These are phyloP conservation scores for Diplodia corticola DNA, from an alignment of 2,329 filamentous ascomycete genomes.

Conservation along the genomic window DNA sequence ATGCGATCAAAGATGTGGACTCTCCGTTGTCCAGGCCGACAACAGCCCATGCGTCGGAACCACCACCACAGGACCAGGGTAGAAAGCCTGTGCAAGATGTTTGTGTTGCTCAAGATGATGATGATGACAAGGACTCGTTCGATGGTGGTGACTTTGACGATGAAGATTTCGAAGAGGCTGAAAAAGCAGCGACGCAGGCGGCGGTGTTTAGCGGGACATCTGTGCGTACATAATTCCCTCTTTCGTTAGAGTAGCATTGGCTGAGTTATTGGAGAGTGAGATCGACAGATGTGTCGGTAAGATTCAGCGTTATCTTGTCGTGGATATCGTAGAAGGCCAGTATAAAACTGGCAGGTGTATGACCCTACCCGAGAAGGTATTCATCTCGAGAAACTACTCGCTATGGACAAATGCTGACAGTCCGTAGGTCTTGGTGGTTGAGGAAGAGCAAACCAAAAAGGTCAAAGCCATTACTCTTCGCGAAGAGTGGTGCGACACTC, in stretches of 20 bases:
- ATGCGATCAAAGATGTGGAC: conserved; percentile 59
- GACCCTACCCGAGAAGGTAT: conserved; percentile 69
- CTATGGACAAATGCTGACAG: conserved; percentile 28
- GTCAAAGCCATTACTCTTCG: conserved; percentile 73
- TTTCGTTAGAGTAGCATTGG: conserved; percentile 34
- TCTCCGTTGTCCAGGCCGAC: conserved; percentile 47
- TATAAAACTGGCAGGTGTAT: conserved; percentile 66
- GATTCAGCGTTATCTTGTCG: conserved; percentile 85
- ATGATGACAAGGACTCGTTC: conserved; percentile 77
- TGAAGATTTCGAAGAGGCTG: conserved; percentile 65
- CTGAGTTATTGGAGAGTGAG: conserved; percentile 70
- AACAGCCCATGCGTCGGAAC: conserved; percentile 36
- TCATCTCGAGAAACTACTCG: background rate
- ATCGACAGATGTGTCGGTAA: conserved; percentile 60
- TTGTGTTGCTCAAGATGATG: conserved; percentile 53
- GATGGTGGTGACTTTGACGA: conserved; percentile 70
- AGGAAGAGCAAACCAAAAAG: conserved; percentile 70
- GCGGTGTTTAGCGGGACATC: conserved; percentile 42
- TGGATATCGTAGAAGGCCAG: conserved; percentile 67
- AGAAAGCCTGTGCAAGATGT: background rate
- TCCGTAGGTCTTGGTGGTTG: conserved; percentile 72
- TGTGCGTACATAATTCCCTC: conserved; percentile 19
- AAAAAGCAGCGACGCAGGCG: conserved; percentile 72
- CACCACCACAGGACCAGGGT: conserved; percentile 7
- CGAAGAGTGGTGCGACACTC: conserved; percentile 83